These are phyloP conservation scores for Suillus placidus DNA, from an alignment of 768 basidiomycete genomes.

Conservation along the genomic window DNA sequence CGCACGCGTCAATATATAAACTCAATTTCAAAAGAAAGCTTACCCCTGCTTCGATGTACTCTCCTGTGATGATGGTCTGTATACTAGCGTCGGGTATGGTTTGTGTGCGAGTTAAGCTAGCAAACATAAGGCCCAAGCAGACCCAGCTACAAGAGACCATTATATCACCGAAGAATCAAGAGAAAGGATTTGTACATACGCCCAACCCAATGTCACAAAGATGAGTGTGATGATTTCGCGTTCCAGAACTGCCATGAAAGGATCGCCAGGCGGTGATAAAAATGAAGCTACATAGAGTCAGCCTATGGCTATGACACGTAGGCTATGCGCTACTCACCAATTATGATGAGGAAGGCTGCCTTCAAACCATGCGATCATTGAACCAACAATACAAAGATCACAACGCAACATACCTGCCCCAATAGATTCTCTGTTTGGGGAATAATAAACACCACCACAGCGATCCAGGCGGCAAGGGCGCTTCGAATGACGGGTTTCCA, in stretches of 20 bases:
- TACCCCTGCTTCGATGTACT: slow-evolving; percentile 57
- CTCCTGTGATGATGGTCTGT: slow-evolving; percentile 46
- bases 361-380: slow-evolving; percentile 26
- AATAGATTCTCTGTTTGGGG: slow-evolving; percentile 48
- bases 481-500: slow-evolving; percentile 66
- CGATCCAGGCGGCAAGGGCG: slow-evolving; percentile 63
- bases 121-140: slow-evolving; percentile 65
- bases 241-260: slow-evolving; percentile 69
- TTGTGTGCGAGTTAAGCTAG: slow-evolving; percentile 54
- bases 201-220: slow-evolving; percentile 57
- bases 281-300: slow-evolving; percentile 49
- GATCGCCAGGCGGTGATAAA: slow-evolving; percentile 67
- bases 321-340: slow-evolving; percentile 47
- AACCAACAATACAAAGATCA: not conserved
- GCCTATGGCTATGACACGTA: not conserved
- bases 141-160: slow-evolving; percentile 52
- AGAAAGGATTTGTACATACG: slow-evolving; percentile 43
- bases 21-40: slow-evolving; percentile 9
- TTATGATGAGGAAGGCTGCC: slow-evolving; percentile 67
- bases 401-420: slow-evolving; percentile 51
- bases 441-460: slow-evolving; percentile 60
- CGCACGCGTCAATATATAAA: not conserved
- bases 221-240: slow-evolving; percentile 59
- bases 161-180: not conserved
- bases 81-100: slow-evolving; percentile 42